Evolutionary conservation across 202 grass and related monocot species (phyloP).

Genomic region (Zoysia matrella): DNA sequence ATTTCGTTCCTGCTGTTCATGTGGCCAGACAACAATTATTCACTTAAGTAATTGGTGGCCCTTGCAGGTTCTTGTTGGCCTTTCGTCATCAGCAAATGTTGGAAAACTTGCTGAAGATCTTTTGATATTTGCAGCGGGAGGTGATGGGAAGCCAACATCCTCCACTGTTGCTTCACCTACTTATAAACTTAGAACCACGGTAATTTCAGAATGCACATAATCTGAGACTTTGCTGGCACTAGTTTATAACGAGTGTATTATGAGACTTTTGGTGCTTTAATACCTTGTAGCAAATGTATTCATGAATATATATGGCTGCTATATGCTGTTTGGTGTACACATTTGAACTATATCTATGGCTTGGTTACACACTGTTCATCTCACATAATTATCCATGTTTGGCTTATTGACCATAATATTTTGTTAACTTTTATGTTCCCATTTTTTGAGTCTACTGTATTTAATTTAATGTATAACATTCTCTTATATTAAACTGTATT

Average conservation of each 20-base stretch:
- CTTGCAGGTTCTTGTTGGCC: slow-evolving; percentile 82
- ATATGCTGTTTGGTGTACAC: slow-evolving; percentile 1
- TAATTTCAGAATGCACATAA: slow-evolving; percentile 50
- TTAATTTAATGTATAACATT: slow-evolving; percentile 14
- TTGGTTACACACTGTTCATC: not conserved
- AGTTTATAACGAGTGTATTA: slow-evolving; percentile 43
- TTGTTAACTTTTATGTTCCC: slow-evolving; percentile 28
- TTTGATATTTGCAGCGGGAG: slow-evolving; percentile 52
- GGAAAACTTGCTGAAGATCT: slow-evolving; percentile 69
- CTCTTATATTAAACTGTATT: slow-evolving; percentile 23
- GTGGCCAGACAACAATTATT: not conserved
- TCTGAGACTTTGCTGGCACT: slow-evolving; percentile 12
- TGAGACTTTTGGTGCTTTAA: not conserved
- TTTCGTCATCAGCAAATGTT: slow-evolving; percentile 67
- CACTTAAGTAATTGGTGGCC: not conserved
- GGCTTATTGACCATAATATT: slow-evolving; percentile 5
- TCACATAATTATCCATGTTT: not conserved
- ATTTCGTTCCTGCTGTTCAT: slow-evolving; percentile 24
- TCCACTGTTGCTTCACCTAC: slow-evolving; percentile 65
- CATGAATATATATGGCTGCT: not conserved
- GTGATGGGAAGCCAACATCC: slow-evolving; percentile 53
- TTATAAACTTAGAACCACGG: slow-evolving; percentile 86
- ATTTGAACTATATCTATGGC: slow-evolving; percentile 2
- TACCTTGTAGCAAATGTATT: not conserved
- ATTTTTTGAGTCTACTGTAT: slow-evolving; percentile 17